These are phyloP conservation scores for Zhuliangozyma blackwelliae DNA, from an alignment of 1,139 yeast species.

Conservation along the genomic window DNA sequence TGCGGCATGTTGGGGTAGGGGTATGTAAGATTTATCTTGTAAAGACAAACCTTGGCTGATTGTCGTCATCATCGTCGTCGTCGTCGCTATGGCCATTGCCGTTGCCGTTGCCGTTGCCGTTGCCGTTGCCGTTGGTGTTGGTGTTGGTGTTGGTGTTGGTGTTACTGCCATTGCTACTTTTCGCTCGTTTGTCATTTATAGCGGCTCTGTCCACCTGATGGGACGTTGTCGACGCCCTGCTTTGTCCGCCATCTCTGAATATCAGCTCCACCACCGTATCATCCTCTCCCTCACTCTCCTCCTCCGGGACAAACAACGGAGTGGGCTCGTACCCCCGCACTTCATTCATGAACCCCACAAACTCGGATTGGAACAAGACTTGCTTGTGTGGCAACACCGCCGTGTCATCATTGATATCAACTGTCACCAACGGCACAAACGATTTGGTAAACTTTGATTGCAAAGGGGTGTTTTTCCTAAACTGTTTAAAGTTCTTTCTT, in stretches of 20 bases:
- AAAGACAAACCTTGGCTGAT: slow-evolving; percentile 38
- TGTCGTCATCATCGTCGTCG: slow-evolving; percentile 32
- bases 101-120: no score
- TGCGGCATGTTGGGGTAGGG: slow-evolving; percentile 31
- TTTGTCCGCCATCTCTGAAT: no score
- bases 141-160: no score
- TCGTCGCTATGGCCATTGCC: slow-evolving; percentile 16
- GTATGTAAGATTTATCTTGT: slow-evolving; percentile 6
- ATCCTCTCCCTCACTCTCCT: slow-evolving; percentile 18
- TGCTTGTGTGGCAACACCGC: slow-evolving; percentile 1
- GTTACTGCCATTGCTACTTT: no score
- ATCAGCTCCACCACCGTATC: slow-evolving; percentile 1
- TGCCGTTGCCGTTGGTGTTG: no score
- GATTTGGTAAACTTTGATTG: slow-evolving; percentile 21
- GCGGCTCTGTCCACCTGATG: no score
- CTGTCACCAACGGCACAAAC: slow-evolving; percentile 21
- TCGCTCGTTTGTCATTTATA: no score
- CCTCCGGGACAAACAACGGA: slow-evolving; percentile 17
- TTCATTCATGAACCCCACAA: slow-evolving; percentile 23
- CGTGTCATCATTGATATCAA: slow-evolving; percentile 7
- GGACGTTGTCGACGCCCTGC: no score
- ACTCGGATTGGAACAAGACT: slow-evolving; percentile 17
- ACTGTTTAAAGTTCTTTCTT: slow-evolving; percentile 36
- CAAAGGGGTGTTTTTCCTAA: slow-evolving; percentile 24
- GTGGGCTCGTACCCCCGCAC: slow-evolving; percentile 16